These are phyloP conservation scores for Barnettozyma salicaria DNA, from an alignment of 805 yeast species.

Conservation along the genomic window DNA sequence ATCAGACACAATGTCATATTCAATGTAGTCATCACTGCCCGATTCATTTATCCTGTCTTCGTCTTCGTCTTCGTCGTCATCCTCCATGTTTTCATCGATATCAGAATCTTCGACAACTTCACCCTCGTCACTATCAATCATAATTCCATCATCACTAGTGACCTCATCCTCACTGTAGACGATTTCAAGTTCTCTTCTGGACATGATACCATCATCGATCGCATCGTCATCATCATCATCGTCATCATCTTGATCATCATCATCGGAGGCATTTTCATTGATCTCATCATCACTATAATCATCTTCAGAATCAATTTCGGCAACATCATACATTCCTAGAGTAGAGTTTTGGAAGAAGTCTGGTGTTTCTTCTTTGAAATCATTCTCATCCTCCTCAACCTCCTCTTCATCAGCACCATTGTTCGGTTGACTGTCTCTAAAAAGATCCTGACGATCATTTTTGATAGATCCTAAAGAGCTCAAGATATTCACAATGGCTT, in stretches of 20 bases:
- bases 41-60: constrained; percentile 14
- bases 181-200: constrained; percentile 23
- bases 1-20: constrained; percentile 10
- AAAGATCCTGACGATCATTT: constrained; percentile 48
- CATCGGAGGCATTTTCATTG: constrained; percentile 39
- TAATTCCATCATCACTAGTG: constrained; percentile 30
- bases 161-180: constrained; percentile 32
- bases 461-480: constrained; percentile 52
- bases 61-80: constrained; percentile 11
- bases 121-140: constrained; percentile 26
- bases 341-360: constrained; percentile 85
- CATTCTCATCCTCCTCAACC: constrained; percentile 50
- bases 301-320: constrained; percentile 59
- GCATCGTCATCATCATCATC: constrained; percentile 30
- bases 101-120: constrained; percentile 17
- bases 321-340: constrained; percentile 88
- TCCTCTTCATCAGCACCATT: constrained; percentile 49
- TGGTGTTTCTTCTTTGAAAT: constrained; percentile 61
- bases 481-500: constrained; percentile 53
- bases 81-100: constrained; percentile 13
- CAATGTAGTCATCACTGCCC: constrained; percentile 23
- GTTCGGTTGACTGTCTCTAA: constrained; percentile 39
- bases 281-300: constrained; percentile 50
- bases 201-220: constrained; percentile 19
- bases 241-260: constrained; percentile 30